Base-by-base conservation (phyloP, 768 basidiomycete species). In the Lyophyllum semitale region DNA sequence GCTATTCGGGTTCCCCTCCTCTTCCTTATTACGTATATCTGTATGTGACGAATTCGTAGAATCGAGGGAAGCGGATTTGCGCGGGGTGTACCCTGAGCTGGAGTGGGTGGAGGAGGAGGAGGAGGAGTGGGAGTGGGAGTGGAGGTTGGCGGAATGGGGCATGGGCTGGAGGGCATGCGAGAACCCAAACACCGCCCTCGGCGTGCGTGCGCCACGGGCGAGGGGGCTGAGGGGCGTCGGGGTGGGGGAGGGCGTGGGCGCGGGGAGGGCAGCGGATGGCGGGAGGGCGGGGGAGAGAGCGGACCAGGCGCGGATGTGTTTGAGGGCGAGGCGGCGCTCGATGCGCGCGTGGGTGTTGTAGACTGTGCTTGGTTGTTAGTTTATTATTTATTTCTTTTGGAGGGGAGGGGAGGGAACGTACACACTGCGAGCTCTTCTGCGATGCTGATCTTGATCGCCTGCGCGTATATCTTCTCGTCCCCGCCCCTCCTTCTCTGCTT, bases 331-430 rank as follows among this genome's bases (percentile, higher is more conserved):
- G 2, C 68, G 68, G 17, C 74, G 70, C 7, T 77, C 73, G 41
- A 89, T 79, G 4, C 88, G 82, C n/a, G 80, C 67, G 64, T 91
- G 86, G 0, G 79, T 85, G 63, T 92, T 93, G 90, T 91, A 92
- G 70, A 92, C 89, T 90, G 52, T 43, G 43, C 60, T 25, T 0
- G 27, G 22, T 22, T 27, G 32, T 23, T 3, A 13, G 5, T 27
- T 22, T n/a, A n/a, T n/a, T n/a, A n/a, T n/a, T n/a, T n/a, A n/a
- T n/a, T n/a, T n/a, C n/a, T 18, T 20, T 8, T n/a, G 43, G 30
- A 53, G 3, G 3, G 29, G 20, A 41, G 5, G 33, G 23, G 29
- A 53, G 38, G 18, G 9, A 2, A 74, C 84, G 59, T 63, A 91
- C 89, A 91, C 48, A 91, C 78, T 2, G 72, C 85, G 26, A 93